Evolutionary conservation across 108 stramenopile species (phyloP), one percentile per base, ranked within the genome.

Genomic region (Nitzschia sp.): DNA sequence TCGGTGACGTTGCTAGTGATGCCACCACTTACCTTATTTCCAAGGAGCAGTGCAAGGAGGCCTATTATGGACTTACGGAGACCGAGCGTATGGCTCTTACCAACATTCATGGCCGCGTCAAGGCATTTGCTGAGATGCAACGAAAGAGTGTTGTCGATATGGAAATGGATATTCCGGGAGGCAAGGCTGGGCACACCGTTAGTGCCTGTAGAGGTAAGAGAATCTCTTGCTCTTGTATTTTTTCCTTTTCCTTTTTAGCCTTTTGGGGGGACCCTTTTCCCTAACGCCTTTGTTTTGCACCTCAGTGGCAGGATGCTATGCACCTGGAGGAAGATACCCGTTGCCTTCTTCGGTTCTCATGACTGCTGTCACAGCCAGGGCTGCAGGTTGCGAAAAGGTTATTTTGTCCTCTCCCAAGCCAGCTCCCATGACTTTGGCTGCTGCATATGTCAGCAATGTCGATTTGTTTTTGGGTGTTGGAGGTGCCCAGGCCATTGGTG

Each of bases 271-370:
- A n/a, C n/a, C 29, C 29, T 34, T 34, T 34, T 34, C 29, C 5
- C 29, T 34, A 34, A 34, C 29, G 29, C 5, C 3, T 44, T 58
- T 24, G 21, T 48, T 63, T 22, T 55, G 26, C 10, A 12, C 43
- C 21, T 42, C 63, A 73, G 91, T 88, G 20, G 98, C 98, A 17
- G 97, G 98, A 50, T 99, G 98, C 81, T 99, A 99, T 71, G 98
- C 98, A 15, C 98, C 98, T 0, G 98, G 98, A 41, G 98, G 98
- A 19, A 84, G 98, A 21, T 99, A 99, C 70, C 98, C 98, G 10
- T 80, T 99, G 40, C 98, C 98, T 20, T 96, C 95, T 37, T 95
- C 93, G 9, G 98, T 99, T 21, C 66, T 99, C 26, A 99, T 99
- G 98, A 99, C 98, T 20, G 95, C 94, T 20, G 92, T 96, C 9